Evolutionary conservation across 768 basidiomycete species (phyloP), one percentile per base, ranked within the genome.

Genomic region (Mycena chlorophos): DNA sequence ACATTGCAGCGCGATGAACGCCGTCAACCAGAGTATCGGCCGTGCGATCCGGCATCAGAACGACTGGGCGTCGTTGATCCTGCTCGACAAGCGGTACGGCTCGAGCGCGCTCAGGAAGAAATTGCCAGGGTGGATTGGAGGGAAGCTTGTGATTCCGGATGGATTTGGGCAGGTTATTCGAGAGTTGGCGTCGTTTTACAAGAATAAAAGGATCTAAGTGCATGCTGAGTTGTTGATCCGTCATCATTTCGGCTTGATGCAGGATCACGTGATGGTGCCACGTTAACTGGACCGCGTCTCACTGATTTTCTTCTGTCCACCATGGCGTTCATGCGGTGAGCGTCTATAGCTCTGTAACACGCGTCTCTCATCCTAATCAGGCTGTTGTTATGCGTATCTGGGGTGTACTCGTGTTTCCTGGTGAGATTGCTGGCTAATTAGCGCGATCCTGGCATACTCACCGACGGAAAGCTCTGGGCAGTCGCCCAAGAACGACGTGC

Each of bases 11-110:
- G n/a, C n/a, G n/a, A 91, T 91, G 88, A 89, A 87, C 60, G 91
- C 94, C 0, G 94, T 99, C 50, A 99, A 99, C 71, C 96, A 99
- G 69, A 93, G 91, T 53, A 97, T 99, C 57, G 96, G 94, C 28
- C 86, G 96, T 47, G 95, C 95, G 3, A 96, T 98, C 56, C 86
- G 96, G 39, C 95, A 98, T 68, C 82, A 82, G 26, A 81, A 78
- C 61, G 96, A 99, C 67, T 99, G 95, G 88, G 93, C 95, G 2
- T 85, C 89, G 0, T 80, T 99, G 46, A 77, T 98, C 49, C 82
- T 99, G 16, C 73, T 99, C 40, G 96, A 99, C 70, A 78, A 74
- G 54, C 86, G 96, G 29, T 99, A 97, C 66, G 74, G 81, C 5
- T 82, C 83, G 0, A 63, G 79, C 3, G 74, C 84, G 1, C 90